These are phyloP conservation scores for Alternaria metachromatica DNA, from an alignment of 2,329 filamentous ascomycete genomes.

Conservation along the genomic window DNA sequence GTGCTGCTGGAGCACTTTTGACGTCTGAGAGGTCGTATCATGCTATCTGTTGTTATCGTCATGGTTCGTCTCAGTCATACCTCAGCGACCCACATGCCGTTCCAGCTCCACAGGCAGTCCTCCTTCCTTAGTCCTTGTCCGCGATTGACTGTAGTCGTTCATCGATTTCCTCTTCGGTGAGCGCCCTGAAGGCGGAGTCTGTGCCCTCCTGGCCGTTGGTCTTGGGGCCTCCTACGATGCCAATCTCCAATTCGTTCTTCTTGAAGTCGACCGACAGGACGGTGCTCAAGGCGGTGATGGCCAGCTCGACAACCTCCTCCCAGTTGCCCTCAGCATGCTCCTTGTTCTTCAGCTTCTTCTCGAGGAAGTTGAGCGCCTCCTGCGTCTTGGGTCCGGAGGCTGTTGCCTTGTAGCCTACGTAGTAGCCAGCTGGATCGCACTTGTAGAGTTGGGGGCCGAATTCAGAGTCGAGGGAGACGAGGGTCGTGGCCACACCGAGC, in stretches of 20 bases:
- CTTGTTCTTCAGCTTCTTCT: constrained; percentile 99
- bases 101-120: constrained; percentile 25
- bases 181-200: constrained; percentile 78
- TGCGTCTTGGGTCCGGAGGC: constrained; percentile 98
- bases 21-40: constrained; percentile 38
- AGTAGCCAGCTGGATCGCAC: constrained; percentile 97
- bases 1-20: constrained; percentile 34
- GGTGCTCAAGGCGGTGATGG: constrained; percentile 92
- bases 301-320: constrained; percentile 97
- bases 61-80: constrained; percentile 30
- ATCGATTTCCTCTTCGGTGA: constrained; percentile 98
- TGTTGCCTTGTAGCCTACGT: constrained; percentile 97
- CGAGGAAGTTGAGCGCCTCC: constrained; percentile 95
- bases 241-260: constrained; percentile 98
- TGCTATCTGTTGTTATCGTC: constrained; percentile 34
- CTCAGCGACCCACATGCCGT: constrained; percentile 31
- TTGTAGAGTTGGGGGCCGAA: constrained; percentile 96
- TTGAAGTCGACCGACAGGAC: constrained; percentile 99
- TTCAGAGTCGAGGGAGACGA: constrained; percentile 93
- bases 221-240: constrained; percentile 89
- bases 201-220: constrained; percentile 83
- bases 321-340: constrained; percentile 88
- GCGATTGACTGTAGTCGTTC: constrained; percentile 97
- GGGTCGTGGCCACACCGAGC: constrained; percentile 90
- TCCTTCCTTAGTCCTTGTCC: constrained; percentile 87